Conservation (phyloP, 208 protist genomes). For the Lotmaria passim region DNA sequence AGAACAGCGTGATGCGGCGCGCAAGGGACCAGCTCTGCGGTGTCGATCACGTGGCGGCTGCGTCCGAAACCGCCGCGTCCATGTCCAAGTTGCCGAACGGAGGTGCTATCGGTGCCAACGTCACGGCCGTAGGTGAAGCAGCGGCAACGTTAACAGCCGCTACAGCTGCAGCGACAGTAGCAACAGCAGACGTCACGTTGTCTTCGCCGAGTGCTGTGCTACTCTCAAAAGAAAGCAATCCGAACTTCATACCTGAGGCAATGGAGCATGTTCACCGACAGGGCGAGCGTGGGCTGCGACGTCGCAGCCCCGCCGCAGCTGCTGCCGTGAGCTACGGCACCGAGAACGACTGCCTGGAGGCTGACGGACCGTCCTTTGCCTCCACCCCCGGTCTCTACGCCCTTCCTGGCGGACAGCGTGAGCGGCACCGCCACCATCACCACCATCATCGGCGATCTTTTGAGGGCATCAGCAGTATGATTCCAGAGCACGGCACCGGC, state of each 20-base stretch:
- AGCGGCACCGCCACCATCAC: constrained; percentile 3
- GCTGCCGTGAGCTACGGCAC: background rate
- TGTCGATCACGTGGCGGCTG: no score
- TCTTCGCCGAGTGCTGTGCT: no score
- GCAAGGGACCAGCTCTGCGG: no score
- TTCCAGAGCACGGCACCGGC: constrained; percentile 41
- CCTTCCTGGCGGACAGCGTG: background rate
- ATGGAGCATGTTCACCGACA: background rate
- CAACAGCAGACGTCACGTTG: background rate
- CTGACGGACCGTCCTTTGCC: background rate
- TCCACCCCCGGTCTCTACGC: background rate
- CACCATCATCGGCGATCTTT: constrained; percentile 8
- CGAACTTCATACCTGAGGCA: no score
- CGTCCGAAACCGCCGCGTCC: background rate
- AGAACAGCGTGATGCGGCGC: no score
- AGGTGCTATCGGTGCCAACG: background rate
- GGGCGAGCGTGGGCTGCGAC: constrained; percentile 5
- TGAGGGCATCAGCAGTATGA: constrained; percentile 43
- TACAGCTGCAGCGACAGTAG: background rate
- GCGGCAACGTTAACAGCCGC: background rate
- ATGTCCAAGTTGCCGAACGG: background rate
- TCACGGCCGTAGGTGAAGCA: background rate
- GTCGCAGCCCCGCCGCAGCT: constrained; percentile 5
- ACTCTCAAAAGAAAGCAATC: background rate
- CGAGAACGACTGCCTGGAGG: no score